phyloP scores from a whole-genome alignment of 352 stramenopile species.

The Phytophthora aleatoria region DNA sequence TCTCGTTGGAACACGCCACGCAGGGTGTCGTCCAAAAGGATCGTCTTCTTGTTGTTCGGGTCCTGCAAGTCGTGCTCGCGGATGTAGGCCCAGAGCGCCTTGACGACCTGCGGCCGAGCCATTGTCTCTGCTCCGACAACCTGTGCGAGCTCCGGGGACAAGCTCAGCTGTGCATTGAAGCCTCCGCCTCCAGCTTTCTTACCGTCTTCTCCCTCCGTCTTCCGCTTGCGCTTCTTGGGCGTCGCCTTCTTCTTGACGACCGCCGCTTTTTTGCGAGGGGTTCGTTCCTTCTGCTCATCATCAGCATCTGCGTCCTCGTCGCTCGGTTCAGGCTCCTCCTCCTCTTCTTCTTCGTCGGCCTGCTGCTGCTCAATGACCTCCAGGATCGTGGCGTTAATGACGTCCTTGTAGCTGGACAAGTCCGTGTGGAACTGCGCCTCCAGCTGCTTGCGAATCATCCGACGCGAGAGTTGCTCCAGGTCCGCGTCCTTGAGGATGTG shows the following conservation, averaged over 20 bases:
- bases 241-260: constrained; percentile 59
- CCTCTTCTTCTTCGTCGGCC: constrained; percentile 55
- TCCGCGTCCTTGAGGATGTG: constrained; percentile 80
- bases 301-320: constrained; percentile 50
- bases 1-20: constrained; percentile 79
- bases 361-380: constrained; percentile 85
- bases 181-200: constrained; percentile 51
- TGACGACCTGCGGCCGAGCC: constrained; percentile 93
- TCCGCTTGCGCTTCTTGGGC: constrained; percentile 64
- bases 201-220: constrained; percentile 27
- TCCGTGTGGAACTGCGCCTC: constrained; percentile 79
- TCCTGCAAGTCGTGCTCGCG: constrained; percentile 95
- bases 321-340: constrained; percentile 52
- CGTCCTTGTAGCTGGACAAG: constrained; percentile 81
- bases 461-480: constrained; percentile 83
- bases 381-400: constrained; percentile 84
- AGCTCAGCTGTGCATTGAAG: constrained; percentile 79
- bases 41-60: constrained; percentile 93
- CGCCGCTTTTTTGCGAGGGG: constrained; percentile 38
- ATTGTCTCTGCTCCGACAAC: constrained; percentile 88
- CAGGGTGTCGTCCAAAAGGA: constrained; percentile 91
- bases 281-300: constrained; percentile 45
- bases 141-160: constrained; percentile 78
- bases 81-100: constrained; percentile 97
- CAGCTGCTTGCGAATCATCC: constrained; percentile 89